These are phyloP conservation scores for Tulasnella calospora DNA, from an alignment of 768 basidiomycete genomes.

Conservation along the genomic window DNA sequence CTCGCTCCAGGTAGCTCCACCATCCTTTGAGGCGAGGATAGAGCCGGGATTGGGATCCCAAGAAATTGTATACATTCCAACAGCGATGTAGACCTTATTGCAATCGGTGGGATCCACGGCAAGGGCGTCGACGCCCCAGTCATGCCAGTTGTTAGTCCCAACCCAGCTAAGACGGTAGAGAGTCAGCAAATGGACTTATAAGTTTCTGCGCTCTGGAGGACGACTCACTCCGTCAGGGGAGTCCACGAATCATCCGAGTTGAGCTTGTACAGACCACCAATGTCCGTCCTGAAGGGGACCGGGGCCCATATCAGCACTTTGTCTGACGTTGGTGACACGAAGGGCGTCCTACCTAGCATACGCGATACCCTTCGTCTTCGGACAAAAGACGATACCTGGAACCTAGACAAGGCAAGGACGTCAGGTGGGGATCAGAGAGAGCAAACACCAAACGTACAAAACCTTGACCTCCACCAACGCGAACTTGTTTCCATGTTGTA, in stretches of 20 bases:
- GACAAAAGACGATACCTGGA: constrained; percentile 18
- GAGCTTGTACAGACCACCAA: constrained; percentile 24
- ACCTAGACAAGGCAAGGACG: not conserved
- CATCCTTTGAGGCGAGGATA: constrained; percentile 56
- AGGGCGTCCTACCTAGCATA: not conserved
- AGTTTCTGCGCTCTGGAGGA: too few species aligned
- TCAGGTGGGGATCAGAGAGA: not conserved
- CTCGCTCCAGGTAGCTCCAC: constrained; percentile 54
- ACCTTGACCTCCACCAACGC: constrained; percentile 16
- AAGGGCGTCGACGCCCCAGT: constrained; percentile 59
- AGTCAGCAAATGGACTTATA: not conserved
- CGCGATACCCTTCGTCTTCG: not conserved
- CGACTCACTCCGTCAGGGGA: constrained; percentile 22
- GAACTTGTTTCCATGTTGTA: constrained; percentile 20
- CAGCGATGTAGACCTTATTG: constrained; percentile 39
- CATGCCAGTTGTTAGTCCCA: constrained; percentile 31
- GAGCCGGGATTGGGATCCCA: constrained; percentile 58
- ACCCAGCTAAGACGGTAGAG: not conserved
- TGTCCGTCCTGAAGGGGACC: constrained; percentile 2
- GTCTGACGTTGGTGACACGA: not conserved
- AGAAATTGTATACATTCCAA: constrained; percentile 41
- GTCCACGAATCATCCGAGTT: constrained; percentile 26
- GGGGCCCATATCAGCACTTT: not conserved
- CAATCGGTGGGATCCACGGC: constrained; percentile 59
- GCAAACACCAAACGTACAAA: not conserved